Conservation (phyloP, 352 stramenopile genomes). For the Globisporangium apiculatum region DNA sequence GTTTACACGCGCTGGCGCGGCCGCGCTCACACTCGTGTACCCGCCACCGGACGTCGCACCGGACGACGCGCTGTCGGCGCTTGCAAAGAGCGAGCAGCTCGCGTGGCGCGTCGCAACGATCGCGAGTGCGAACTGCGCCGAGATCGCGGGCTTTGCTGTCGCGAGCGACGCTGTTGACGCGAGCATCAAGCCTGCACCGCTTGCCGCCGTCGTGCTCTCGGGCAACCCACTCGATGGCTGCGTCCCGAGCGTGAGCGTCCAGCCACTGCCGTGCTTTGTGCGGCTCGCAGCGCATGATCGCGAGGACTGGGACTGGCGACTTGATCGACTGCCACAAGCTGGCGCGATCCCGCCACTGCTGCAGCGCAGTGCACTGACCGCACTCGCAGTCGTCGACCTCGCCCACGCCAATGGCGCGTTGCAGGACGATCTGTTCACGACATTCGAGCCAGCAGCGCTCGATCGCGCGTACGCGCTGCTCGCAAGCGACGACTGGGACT, state of each 20-base stretch:
- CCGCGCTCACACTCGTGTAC: conserved; percentile 32
- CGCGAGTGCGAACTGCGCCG: conserved; percentile 36
- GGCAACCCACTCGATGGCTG: conserved; percentile 70
- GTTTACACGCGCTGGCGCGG: conserved; percentile 23
- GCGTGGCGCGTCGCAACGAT: conserved; percentile 38
- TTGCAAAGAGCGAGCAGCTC: conserved; percentile 57
- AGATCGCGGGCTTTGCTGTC: conserved; percentile 39
- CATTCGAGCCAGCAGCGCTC: conserved; percentile 26
- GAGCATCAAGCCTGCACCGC: conserved; percentile 35
- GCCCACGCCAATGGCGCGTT: conserved; percentile 26
- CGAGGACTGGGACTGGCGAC: conserved; percentile 68
- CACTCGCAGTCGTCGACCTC: conserved; percentile 35
- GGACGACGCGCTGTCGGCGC: conserved; percentile 42
- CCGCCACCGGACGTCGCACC: conserved; percentile 20
- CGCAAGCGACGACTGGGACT: conserved; percentile 50
- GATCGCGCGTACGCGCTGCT: conserved; percentile 27
- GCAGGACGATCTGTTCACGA: conserved; percentile 37
- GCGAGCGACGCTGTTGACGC: conserved; percentile 52
- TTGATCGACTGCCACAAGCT: conserved; percentile 25
- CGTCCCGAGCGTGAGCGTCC: conserved; percentile 50
- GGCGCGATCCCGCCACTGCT: conserved; percentile 35
- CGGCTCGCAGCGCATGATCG: conserved; percentile 43
- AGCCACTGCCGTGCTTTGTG: conserved; percentile 57
- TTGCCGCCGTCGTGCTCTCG: conserved; percentile 57
- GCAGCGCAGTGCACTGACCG: conserved; percentile 43